These are phyloP conservation scores for Phaeosphaeria sp. DNA, from an alignment of 2,329 filamentous ascomycete genomes.

Conservation along the genomic window DNA sequence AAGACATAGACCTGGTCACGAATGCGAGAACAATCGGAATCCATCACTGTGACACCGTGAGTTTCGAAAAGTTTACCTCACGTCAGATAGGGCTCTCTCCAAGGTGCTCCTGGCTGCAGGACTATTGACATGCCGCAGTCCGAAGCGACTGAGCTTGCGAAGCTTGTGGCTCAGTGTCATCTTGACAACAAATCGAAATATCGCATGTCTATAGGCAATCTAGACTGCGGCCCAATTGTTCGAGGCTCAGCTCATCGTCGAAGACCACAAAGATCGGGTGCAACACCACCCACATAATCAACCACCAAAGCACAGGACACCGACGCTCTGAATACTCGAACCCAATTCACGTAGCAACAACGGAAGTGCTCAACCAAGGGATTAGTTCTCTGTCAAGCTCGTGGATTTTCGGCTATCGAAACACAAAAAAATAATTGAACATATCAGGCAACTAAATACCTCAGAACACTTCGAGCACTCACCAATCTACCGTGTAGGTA, in stretches of 20 bases:
- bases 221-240: not conserved
- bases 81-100: not conserved
- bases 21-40: not conserved
- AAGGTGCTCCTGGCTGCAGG: not conserved
- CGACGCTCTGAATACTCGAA: not conserved
- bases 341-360: not conserved
- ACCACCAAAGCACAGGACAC: not conserved
- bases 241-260: not conserved
- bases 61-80: not conserved
- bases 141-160: not conserved
- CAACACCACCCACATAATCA: not conserved
- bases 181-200: not conserved
- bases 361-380: not conserved
- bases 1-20: not conserved
- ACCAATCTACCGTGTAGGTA: too few species aligned
- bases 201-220: not conserved
- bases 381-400: not conserved
- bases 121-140: not conserved
- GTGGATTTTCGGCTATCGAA: not conserved
- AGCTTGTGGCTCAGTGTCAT: not conserved
- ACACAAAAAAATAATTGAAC: not conserved
- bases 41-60: not conserved
- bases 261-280: not conserved
- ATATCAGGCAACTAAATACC: too few species aligned
- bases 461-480: too few species aligned